These are phyloP conservation scores for Arthrobotrys pseudoclavata DNA, from an alignment of 2,329 filamentous ascomycete species.

Conservation along the genomic window DNA sequence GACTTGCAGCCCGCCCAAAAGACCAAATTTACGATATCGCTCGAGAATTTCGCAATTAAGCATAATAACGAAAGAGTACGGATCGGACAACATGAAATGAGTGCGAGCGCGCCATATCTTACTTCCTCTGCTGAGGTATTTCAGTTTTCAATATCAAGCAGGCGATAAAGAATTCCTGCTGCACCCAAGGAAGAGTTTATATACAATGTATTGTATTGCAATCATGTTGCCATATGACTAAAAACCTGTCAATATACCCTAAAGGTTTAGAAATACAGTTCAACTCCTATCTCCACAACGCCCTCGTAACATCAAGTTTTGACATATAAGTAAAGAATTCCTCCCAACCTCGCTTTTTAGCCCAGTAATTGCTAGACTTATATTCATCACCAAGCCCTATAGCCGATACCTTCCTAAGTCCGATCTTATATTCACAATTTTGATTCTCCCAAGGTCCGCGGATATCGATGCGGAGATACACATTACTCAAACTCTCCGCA, in stretches of 20 bases:
- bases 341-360: slow-evolving; percentile 37
- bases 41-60: background rate
- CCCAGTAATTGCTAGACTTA: slow-evolving; percentile 27
- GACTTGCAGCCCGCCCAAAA: background rate
- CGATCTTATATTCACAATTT: slow-evolving; percentile 41
- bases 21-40: background rate
- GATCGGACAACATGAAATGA: background rate
- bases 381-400: slow-evolving; percentile 14
- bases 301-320: slow-evolving; percentile 8
- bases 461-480: slow-evolving; percentile 37
- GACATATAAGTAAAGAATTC: slow-evolving; percentile 33
- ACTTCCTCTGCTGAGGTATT: background rate
- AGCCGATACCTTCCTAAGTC: slow-evolving; percentile 30
- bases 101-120: background rate
- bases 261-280: background rate
- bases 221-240: background rate
- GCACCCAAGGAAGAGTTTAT: background rate
- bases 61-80: background rate
- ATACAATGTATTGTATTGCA: background rate
- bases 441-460: slow-evolving; percentile 13
- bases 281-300: background rate
- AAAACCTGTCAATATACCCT: background rate
- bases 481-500: background rate
- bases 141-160: background rate
- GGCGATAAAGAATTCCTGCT: background rate